Evolutionary conservation across 225 moss, liverwort and hornwort genomes (phyloP), one percentile per base, ranked within the genome.

Genomic region (Marchantia polymorpha): DNA sequence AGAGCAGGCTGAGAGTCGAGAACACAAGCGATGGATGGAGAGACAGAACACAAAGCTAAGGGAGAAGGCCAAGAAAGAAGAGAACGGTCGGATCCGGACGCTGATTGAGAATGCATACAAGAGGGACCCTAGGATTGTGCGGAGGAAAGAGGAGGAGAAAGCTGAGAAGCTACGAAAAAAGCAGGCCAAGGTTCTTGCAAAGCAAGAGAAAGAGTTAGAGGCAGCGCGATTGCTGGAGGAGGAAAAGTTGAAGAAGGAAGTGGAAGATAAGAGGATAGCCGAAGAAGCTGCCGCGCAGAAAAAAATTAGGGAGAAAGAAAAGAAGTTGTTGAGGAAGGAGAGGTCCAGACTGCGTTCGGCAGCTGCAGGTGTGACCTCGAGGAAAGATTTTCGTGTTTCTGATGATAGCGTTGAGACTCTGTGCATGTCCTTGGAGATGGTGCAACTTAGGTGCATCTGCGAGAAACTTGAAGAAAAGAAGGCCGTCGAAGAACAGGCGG

Each of bases 11-110:
- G 97, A 99, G 81, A 94, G 93, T 80, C 91, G 97, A 14, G 97
- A 99, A 82, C 97, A 99, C 82, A 99, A 93, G 82, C 84, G 97
- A 84, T 99, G 94, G 97, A 99, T 99, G 97, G 97, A 99, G 81
- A 92, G 97, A 84, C 97, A 99, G 68, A 99, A 99, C 50, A 90
- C 83, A 0, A 99, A 99, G 83, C 73, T 99, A 0, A 85, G 97
- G 47, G 97, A 94, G 83, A 99, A 99, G 83, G 97, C 97, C 8
- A 99, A 92, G 82, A 93, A 90, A 64, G 97, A 99, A 83, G 97
- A 99, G 89, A 94, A 94, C 75, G 89, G 86, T 1, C 86, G 97
- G 20, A 90, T 93, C 31, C 87, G 97, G 73, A 82, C 83, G 80
- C 87, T 99, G 85, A 89, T 90, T 10, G 97, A 99, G 80, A 99